phyloP scores from a whole-genome alignment of 176 grass and related monocot genomes.

The Microstegium vimineum region DNA sequence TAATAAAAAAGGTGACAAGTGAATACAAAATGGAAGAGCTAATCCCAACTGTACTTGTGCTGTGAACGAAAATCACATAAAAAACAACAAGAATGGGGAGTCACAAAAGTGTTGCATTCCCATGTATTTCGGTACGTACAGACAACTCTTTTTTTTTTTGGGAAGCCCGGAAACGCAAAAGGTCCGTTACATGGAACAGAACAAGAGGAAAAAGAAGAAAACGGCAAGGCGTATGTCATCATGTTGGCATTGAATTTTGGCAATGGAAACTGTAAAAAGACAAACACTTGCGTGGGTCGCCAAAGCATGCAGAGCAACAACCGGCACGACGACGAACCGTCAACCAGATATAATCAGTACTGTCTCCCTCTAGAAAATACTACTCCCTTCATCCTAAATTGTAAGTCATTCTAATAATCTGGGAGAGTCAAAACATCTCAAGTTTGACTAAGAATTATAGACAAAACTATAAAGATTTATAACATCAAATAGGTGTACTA shows the following conservation, averaged over 20 bases:
- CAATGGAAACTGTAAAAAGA: not conserved
- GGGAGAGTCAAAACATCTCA: too few relatives aligned
- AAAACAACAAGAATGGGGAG: too few relatives aligned
- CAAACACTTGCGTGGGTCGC: not conserved
- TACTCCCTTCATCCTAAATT: too few relatives aligned
- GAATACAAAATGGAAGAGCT: not conserved
- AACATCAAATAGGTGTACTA: too few relatives aligned
- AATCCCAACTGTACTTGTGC: not conserved
- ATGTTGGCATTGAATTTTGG: not conserved
- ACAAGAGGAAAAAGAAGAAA: too few relatives aligned
- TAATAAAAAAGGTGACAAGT: not conserved
- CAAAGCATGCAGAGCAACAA: not conserved
- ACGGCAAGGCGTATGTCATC: not conserved
- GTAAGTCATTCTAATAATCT: too few relatives aligned
- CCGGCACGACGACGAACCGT: not conserved
- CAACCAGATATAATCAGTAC: too few relatives aligned
- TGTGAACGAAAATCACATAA: not conserved
- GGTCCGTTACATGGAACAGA: not conserved
- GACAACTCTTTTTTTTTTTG: not conserved
- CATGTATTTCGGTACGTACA: not conserved
- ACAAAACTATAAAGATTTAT: too few relatives aligned
- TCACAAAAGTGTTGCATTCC: not conserved
- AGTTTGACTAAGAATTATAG: too few relatives aligned
- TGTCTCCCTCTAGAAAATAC: too few relatives aligned
- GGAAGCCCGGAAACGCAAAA: not conserved